Evolutionary conservation across 1,139 yeast genomes (phyloP).

Genomic region (Protomyces gravidus): DNA sequence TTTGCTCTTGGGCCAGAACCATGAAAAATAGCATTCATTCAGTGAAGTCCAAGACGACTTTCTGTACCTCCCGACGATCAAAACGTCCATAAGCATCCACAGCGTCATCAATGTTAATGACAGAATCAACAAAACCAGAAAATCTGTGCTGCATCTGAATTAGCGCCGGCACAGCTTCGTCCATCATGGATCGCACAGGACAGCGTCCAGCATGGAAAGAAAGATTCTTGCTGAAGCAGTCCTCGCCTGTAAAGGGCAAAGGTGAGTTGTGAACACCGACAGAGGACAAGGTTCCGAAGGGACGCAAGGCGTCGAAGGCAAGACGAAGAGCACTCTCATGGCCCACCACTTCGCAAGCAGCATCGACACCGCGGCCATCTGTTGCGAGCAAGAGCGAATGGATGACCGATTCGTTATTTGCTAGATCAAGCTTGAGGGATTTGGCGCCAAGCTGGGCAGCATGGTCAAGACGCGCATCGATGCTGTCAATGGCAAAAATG

Average conservation of each 20-base stretch:
- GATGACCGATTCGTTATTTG: conserved; percentile 34
- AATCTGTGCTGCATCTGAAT: conserved; percentile 48
- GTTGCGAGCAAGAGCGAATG: conserved; percentile 41
- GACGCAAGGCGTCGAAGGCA: conserved; percentile 54
- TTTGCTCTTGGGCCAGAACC: background rate
- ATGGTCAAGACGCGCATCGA: conserved; percentile 48
- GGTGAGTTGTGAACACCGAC: conserved; percentile 61
- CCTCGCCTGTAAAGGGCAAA: conserved; percentile 56
- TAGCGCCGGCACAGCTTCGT: conserved; percentile 52
- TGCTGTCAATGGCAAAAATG: conserved; percentile 51
- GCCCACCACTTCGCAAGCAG: conserved; percentile 58
- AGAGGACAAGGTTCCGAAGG: conserved; percentile 57
- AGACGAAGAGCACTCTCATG: conserved; percentile 50
- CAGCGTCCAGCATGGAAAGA: conserved; percentile 62
- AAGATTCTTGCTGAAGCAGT: conserved; percentile 56
- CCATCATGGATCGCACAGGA: conserved; percentile 57
- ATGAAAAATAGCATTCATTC: background rate
- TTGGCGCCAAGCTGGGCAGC: conserved; percentile 50
- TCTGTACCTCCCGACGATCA: conserved; percentile 54
- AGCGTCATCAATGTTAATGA: conserved; percentile 42
- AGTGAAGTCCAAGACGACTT: conserved; percentile 47
- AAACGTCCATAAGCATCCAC: conserved; percentile 50
- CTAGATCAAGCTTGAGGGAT: conserved; percentile 45
- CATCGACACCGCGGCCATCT: conserved; percentile 52
- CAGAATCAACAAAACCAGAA: conserved; percentile 49